A percentile compares a stretch with the other conserved stretches of the same genome.
These are phyloP conservation scores for Colletotrichum sp. DNA, from an alignment of 2,329 filamentous ascomycete genomes.

Conservation along the genomic window DNA sequence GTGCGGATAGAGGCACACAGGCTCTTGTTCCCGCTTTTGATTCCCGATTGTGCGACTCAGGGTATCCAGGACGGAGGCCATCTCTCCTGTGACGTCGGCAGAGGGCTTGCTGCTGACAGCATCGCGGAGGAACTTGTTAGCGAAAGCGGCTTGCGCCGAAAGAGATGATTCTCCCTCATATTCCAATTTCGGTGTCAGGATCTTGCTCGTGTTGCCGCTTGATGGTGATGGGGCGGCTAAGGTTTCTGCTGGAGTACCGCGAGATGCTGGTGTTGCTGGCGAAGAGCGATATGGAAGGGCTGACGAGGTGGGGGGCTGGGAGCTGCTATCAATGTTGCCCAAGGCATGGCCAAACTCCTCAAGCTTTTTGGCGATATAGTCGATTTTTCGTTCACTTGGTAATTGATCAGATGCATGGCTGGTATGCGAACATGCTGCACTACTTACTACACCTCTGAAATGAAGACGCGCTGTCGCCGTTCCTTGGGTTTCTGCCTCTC, in stretches of 20 bases:
- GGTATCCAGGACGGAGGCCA: conserved; percentile 21
- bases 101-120: conserved; percentile 20
- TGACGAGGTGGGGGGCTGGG: not conserved
- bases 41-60: conserved; percentile 19
- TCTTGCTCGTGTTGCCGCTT: not conserved
- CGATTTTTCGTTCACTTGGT: not conserved
- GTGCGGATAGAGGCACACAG: conserved; percentile 2
- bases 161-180: conserved; percentile 25
- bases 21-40: conserved; percentile 4
- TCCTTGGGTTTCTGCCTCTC: not conserved
- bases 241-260: not conserved
- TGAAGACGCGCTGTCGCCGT: not conserved
- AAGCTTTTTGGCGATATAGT: conserved; percentile 2
- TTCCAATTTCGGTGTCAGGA: conserved; percentile 5
- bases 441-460: conserved; percentile 8
- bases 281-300: not conserved
- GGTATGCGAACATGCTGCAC: fast-evolving
- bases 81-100: conserved; percentile 22
- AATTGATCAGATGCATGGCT: fast-evolving
- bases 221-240: not conserved
- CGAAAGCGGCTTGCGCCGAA: conserved; percentile 25
- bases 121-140: conserved; percentile 23
- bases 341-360: not conserved
- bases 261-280: conserved; percentile 5
- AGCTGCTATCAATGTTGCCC: not conserved